Evolutionary conservation across 163 green algal genomes (phyloP), one percentile per base, ranked within the genome.

Genomic region (Chlamydomonas reinhardtii): DNA sequence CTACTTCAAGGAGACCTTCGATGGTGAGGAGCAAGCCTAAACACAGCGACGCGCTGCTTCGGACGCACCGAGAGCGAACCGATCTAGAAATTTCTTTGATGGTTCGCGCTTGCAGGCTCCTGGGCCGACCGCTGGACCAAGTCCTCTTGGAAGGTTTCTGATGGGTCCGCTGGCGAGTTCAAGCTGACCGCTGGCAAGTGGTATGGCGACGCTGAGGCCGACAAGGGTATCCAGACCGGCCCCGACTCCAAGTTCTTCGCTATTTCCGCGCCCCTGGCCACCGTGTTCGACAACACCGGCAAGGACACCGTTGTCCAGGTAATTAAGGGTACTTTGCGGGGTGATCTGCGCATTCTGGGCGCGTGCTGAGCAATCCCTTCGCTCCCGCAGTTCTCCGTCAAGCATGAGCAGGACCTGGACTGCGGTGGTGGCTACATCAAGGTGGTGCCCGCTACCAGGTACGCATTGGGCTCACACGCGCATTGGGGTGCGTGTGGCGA

Each of bases 371-470:
- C 9, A 19, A 2, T 17, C 2, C 48, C 48, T 59, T 19, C 81
- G 6, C 32, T 39, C n/a, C 59, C 77, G 89, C 93, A 96, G 94
- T 98, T 96, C 90, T 94, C 90, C 22, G 95, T 96, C 31, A 98
- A 98, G 94, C 94, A 98, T 79, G 95, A 98, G 87, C 95, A 98
- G 91, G 92, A 96, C 64, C 83, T 98, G 12, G 95, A 98, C 93
- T 98, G 96, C 90, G 96, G 96, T 70, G 96, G 96, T 83, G 96
- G 95, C 83, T 98, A 98, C 95, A 96, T 98, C 89, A 98, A 98
- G 92, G 80, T 98, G 1, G 59, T 98, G 2, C 94, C 95, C 19
- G 83, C 86, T 2, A 69, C 48, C 22, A 86, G 80, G 80, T 86
- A 17, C 25, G 72, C 27, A 35, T 22, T 1, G 5, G 11, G 1